These are phyloP conservation scores for Fusarium brachygibbosum DNA, from an alignment of 2,329 filamentous ascomycete species.

Conservation along the genomic window DNA sequence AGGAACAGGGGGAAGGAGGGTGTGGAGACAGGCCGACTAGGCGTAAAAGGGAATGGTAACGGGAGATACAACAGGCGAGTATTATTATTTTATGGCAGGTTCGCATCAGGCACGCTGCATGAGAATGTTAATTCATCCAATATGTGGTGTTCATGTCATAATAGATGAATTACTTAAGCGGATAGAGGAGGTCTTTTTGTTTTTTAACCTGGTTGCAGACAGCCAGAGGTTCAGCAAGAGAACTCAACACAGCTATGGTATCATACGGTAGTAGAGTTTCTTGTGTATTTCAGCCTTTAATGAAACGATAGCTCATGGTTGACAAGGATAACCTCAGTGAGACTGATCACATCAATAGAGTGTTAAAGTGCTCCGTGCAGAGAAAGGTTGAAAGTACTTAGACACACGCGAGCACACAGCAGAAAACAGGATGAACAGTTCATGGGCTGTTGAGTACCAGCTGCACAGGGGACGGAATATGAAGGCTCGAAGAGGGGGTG, in stretches of 20 bases:
- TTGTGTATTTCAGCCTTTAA: not conserved
- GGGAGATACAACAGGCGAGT: slow-evolving; percentile 26
- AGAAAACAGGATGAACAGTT: slow-evolving; percentile 46
- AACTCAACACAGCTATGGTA: slow-evolving; percentile 8
- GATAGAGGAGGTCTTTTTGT: not conserved
- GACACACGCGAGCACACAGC: slow-evolving; percentile 12
- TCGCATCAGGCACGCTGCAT: slow-evolving; percentile 10
- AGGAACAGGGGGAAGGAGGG: slow-evolving; percentile 31
- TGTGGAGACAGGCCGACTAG: slow-evolving; percentile 34
- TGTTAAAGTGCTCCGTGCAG: slow-evolving; percentile 20
- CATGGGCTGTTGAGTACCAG: slow-evolving; percentile 28
- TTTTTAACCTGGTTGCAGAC: not conserved
- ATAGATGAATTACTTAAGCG: not conserved
- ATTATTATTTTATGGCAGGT: slow-evolving; percentile 16
- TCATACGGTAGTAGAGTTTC: not conserved
- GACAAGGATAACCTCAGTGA: slow-evolving; percentile 33
- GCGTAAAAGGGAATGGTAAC: slow-evolving; percentile 29
- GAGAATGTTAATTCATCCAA: not conserved
- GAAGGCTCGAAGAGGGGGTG: slow-evolving; percentile 29
- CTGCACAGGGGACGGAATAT: slow-evolving; percentile 34
- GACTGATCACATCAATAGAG: slow-evolving; percentile 21
- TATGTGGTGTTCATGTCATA: not conserved
- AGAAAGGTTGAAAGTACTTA: slow-evolving; percentile 1
- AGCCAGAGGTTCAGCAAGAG: not conserved
- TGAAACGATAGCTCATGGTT: slow-evolving; percentile 34